Percentiles rank a stretch among this genome's conserved stretches.
These are phyloP conservation scores for Agaricus bisporus DNA, from an alignment of 768 basidiomycete genomes.

Conservation along the genomic window DNA sequence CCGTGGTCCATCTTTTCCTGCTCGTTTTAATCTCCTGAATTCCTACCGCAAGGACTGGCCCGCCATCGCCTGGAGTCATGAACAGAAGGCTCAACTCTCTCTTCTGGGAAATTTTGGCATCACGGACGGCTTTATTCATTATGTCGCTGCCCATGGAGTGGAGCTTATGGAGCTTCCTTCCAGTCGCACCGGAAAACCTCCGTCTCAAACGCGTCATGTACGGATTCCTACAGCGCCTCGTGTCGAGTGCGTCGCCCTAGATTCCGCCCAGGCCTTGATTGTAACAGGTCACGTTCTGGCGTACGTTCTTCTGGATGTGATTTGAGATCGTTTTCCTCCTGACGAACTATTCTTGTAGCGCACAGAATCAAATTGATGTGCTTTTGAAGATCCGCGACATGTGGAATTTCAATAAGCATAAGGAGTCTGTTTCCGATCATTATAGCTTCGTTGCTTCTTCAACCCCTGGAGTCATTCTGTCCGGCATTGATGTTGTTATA, in stretches of 20 bases:
- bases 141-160: constrained; percentile 35
- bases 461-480: constrained; percentile 26
- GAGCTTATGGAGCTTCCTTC: constrained; percentile 45
- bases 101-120: constrained; percentile 28
- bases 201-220: constrained; percentile 37
- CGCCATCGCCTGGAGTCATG: constrained; percentile 39
- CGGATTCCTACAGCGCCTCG: constrained; percentile 35
- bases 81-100: constrained; percentile 34
- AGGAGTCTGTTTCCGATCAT: constrained; percentile 9
- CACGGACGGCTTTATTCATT: constrained; percentile 41
- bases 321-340: neutral
- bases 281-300: constrained; percentile 35
- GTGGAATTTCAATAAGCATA: constrained; percentile 50
- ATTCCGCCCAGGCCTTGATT: constrained; percentile 38
- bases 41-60: constrained; percentile 46
- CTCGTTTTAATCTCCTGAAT: constrained; percentile 39
- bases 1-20: constrained; percentile 28
- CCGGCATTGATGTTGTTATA: constrained; percentile 30
- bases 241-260: constrained; percentile 39
- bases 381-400: constrained; percentile 51
- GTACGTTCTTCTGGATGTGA: constrained; percentile 19
- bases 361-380: constrained; percentile 34
- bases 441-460: constrained; percentile 8
- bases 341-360: constrained; percentile 20
- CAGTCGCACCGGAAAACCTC: constrained; percentile 35